A percentile compares a stretch with the other conserved stretches of the same genome.
phyloP scores from a whole-genome alignment of 257 asterid genomes.

The Penstemon barbatus region DNA sequence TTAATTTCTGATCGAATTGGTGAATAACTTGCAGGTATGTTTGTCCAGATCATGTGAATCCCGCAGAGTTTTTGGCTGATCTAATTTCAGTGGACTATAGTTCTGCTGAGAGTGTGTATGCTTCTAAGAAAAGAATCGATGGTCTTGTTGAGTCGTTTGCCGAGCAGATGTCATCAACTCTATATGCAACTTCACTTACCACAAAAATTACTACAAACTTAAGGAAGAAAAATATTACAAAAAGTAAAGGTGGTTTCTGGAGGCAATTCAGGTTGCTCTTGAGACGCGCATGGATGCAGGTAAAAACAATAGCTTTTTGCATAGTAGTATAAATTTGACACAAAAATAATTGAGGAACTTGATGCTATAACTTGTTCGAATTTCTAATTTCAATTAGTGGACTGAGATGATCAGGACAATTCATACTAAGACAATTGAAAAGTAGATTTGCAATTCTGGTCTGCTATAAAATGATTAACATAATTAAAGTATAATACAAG shows the following conservation, averaged over 20 bases:
- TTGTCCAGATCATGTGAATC: constrained; percentile 92
- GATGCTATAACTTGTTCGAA: not conserved
- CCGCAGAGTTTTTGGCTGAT: constrained; percentile 98
- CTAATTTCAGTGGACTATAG: constrained; percentile 94
- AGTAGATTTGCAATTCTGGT: constrained; percentile 19
- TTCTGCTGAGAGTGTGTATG: constrained; percentile 67
- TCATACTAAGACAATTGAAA: constrained; percentile 5
- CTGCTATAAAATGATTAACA: not conserved
- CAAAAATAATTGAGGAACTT: constrained; percentile 13
- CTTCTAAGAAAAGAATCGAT: constrained; percentile 81
- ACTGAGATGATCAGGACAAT: constrained; percentile 18
- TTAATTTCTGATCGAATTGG: constrained; percentile 25
- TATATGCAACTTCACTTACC: constrained; percentile 65
- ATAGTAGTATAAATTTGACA: not conserved
- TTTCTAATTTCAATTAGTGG: constrained; percentile 18
- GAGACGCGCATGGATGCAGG: constrained; percentile 99
- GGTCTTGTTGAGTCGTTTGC: constrained; percentile 81
- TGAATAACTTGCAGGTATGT: constrained; percentile 57
- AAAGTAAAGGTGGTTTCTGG: constrained; percentile 82
- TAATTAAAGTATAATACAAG: not conserved
- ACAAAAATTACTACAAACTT: constrained; percentile 31
- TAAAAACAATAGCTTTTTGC: constrained; percentile 23
- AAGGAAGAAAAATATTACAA: constrained; percentile 44
- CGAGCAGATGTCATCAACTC: constrained; percentile 56
- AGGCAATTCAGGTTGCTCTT: constrained; percentile 80